Conservation (phyloP, 441 rosid species). For the Populus hybrid region DNA sequence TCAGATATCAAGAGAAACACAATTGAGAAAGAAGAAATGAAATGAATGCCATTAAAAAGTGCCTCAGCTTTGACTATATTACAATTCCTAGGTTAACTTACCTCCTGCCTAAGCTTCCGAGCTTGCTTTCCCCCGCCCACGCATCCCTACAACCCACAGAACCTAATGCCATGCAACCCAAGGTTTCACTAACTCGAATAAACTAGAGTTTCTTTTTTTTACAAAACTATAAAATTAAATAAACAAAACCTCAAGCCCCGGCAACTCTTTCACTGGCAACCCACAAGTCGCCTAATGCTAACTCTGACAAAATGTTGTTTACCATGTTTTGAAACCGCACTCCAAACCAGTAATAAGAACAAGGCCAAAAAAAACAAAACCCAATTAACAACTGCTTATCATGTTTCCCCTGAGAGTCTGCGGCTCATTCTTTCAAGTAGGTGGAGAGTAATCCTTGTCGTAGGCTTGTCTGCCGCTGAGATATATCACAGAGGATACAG, state of each 20-base stretch:
- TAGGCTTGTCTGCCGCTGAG: not conserved
- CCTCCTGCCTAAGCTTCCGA: constrained; percentile 3
- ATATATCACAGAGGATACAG: no score
- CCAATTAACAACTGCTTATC: not conserved
- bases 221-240: not conserved
- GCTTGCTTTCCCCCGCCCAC: not conserved
- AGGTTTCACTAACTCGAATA: not conserved
- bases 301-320: not conserved
- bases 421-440: not conserved
- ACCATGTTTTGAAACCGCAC: not conserved
- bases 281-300: not conserved
- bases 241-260: not conserved
- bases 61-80: constrained; percentile 9
- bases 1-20: not conserved
- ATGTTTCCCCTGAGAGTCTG: not conserved
- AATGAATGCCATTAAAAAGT: constrained; percentile 1
- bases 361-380: not conserved
- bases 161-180: not conserved
- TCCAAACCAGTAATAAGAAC: not conserved
- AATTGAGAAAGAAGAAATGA: not conserved
- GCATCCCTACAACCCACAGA: not conserved
- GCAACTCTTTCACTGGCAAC: not conserved
- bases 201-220: not conserved
- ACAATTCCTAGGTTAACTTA: constrained; percentile 5
- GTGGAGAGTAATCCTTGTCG: not conserved